Conservation (phyloP, 2,329 filamentous ascomycete species). For the Penicillium frequentans region DNA sequence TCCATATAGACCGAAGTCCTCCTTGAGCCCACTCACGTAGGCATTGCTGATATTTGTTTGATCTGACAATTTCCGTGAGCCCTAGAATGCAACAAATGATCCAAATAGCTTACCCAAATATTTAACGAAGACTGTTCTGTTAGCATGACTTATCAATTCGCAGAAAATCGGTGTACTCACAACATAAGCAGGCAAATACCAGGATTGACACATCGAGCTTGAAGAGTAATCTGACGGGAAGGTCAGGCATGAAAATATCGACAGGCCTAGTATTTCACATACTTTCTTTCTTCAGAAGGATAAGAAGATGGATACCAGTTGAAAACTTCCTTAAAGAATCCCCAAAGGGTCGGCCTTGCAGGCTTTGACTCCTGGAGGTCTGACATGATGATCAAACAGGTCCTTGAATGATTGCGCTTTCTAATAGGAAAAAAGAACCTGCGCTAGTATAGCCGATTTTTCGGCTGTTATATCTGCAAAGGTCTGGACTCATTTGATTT, state of each 20-base stretch:
- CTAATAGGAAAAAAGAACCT: not conserved
- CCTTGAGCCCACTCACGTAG: conserved; percentile 34
- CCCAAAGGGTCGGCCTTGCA: conserved; percentile 11
- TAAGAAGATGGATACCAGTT: conserved; percentile 35
- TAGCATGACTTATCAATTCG: not conserved
- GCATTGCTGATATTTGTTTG: conserved; percentile 37
- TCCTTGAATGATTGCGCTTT: not conserved
- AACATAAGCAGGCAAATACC: conserved; percentile 33
- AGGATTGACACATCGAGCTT: conserved; percentile 34
- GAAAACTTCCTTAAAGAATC: conserved; percentile 31
- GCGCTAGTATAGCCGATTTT: not conserved
- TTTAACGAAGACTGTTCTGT: conserved; percentile 27
- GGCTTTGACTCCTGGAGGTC: conserved; percentile 5
- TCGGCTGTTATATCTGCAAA: conserved; percentile 1
- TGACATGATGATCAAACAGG: conserved; percentile 14
- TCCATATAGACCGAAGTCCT: conserved; percentile 31
- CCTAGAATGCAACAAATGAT: not conserved
- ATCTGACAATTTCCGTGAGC: conserved; percentile 13
- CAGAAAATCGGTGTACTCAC: conserved; percentile 14
- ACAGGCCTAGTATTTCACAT: not conserved
- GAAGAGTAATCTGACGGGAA: conserved; percentile 25
- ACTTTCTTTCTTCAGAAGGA: conserved; percentile 30
- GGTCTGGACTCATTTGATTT: not conserved
- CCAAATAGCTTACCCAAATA: conserved; percentile 20
- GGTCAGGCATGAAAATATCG: not conserved